Percentiles rank a stretch among this genome's conserved stretches.
These are phyloP conservation scores for Helotiales sp. DNA, from an alignment of 2,329 filamentous ascomycete species.

Conservation along the genomic window DNA sequence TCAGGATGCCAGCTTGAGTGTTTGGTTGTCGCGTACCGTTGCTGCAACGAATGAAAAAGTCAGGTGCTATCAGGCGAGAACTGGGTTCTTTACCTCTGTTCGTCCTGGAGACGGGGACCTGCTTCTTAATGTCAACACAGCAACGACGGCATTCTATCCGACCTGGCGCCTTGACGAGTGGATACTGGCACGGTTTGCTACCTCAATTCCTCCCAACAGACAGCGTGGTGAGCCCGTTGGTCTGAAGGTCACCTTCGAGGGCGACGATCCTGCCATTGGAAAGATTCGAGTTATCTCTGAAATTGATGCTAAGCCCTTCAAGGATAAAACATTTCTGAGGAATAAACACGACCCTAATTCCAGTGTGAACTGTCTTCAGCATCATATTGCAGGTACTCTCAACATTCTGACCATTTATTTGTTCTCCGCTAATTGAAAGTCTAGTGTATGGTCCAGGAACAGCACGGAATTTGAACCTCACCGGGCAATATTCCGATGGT, in stretches of 20 bases:
- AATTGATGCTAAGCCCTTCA: too few relatives aligned
- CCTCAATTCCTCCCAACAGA: not conserved
- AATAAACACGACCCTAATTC: too few relatives aligned
- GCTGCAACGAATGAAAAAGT: not conserved
- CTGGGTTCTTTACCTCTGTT: slow-evolving; percentile 21
- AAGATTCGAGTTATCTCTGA: not conserved
- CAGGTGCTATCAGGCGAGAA: not conserved
- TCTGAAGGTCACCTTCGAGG: not conserved
- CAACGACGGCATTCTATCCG: slow-evolving; percentile 16
- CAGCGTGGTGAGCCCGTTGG: not conserved
- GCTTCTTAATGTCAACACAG: slow-evolving; percentile 16
- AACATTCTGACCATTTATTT: too few relatives aligned
- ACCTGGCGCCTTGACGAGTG: slow-evolving; percentile 1
- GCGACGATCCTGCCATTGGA: too few relatives aligned
- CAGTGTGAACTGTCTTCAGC: too few relatives aligned
- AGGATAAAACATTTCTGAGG: too few relatives aligned
- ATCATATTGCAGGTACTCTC: too few relatives aligned
- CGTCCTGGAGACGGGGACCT: slow-evolving; percentile 11
- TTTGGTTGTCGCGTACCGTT: too few relatives aligned
- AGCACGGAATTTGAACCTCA: too few relatives aligned
- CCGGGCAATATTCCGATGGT: not conserved
- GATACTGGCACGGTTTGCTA: not conserved
- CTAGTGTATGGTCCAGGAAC: too few relatives aligned
- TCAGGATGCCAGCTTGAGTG: too few relatives aligned
- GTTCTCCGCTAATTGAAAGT: not conserved